Evolutionary conservation across 2,329 filamentous ascomycete genomes (phyloP).

Genomic region (Aspergillus pseudotamarii): DNA sequence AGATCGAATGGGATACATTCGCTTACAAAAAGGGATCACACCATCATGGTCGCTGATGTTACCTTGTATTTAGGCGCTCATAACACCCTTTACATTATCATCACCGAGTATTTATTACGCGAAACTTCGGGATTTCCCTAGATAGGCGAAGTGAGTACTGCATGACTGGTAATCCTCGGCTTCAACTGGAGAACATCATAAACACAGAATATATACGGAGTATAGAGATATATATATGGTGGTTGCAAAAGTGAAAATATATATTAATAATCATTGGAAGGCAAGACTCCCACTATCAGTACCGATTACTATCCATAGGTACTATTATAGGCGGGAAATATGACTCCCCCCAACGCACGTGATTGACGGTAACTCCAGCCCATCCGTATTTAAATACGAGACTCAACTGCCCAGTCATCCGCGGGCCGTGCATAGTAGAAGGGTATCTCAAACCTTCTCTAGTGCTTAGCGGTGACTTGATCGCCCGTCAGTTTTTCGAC

Average conservation of each 20-base stretch:
- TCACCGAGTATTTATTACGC: neutral
- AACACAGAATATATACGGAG: neutral
- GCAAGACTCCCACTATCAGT: neutral
- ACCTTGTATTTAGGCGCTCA: neutral
- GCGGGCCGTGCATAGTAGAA: conserved; percentile 31
- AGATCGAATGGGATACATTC: neutral
- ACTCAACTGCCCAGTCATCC: neutral
- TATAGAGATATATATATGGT: no score
- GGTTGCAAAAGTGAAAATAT: no score
- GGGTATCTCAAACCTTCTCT: conserved; percentile 48
- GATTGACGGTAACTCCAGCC: neutral
- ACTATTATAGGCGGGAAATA: neutral
- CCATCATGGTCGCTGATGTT: neutral
- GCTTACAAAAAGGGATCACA: neutral
- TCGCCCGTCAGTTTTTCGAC: conserved; percentile 69
- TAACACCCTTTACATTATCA: neutral
- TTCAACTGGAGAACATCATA: neutral
- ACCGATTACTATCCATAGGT: neutral
- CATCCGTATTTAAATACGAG: neutral
- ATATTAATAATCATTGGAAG: neutral
- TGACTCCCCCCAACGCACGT: neutral
- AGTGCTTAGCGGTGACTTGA: conserved; percentile 66
- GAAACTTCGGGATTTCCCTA: neutral
- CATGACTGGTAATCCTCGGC: neutral
- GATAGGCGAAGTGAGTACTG: neutral